Evolutionary conservation across 2,329 filamentous ascomycete species (phyloP), one percentile per base, ranked within the genome.

Genomic region (Didymellaceae sp.): DNA sequence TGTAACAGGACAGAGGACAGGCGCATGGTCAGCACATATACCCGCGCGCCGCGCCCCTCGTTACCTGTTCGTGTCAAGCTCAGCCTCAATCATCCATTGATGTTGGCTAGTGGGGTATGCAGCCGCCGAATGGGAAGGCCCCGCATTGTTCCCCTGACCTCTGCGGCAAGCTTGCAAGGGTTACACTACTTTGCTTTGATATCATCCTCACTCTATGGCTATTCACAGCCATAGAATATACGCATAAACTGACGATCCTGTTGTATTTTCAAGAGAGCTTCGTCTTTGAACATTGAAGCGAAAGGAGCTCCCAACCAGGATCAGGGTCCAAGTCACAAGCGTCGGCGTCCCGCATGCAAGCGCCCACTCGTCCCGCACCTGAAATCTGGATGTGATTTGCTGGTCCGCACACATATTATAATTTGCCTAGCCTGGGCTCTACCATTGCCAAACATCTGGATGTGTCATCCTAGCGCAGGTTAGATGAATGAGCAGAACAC

Each of bases 81-180:
- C 68, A 70, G 67, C 68, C 65, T 68, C 66, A 58, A 52, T 57
- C 49, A 46, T 40, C 51, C 52, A 52, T 46, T 66, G 63, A 58
- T 63, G 63, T 57, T 63, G 59, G 55, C 52, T 65, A 63, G 67
- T 57, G 67, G 65, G 63, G 66, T 62, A 57, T 55, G 42, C 57
- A 52, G 37, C 42, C 48, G 50, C 44, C 49, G 44, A 48, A 48
- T 44, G 22, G 44, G 43, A 34, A 21, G 13, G 35, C 40, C 40
- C 45, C 50, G 44, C 48, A 52, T 46, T 45, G 30, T 14, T 45
- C 37, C 35, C 47, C 16, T 37, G 31, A 42, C 42, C 24, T 37
- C 20, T 40, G 42, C 37, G 41, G 42, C 48, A 8, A 46, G 40
- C 38, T 47, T 49, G 49, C 39, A 17, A 35, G 28, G 18, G 37